Percentiles rank a stretch among this genome's conserved stretches.
These are phyloP conservation scores for Microbotryum scabiosae DNA, from an alignment of 1,284 basidiomycete genomes.

Conservation along the genomic window DNA sequence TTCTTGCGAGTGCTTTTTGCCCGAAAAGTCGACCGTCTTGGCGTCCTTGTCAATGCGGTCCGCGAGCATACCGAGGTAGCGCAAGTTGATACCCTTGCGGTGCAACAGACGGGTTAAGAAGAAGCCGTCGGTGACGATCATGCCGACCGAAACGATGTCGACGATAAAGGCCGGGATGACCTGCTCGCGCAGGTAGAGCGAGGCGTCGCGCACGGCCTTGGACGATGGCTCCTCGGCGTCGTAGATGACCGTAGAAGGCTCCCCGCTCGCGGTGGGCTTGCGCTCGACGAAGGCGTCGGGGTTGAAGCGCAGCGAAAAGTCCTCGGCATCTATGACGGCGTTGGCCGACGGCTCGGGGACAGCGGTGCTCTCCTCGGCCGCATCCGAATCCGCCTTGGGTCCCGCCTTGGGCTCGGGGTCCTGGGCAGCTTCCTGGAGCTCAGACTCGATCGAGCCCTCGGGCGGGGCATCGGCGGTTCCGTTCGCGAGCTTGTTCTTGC, in stretches of 20 bases:
- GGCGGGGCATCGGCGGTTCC: conserved; percentile 40
- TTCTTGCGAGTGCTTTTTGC: conserved; percentile 23
- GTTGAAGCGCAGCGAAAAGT: conserved; percentile 50
- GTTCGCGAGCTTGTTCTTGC: conserved; percentile 42
- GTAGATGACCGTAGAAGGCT: conserved; percentile 30
- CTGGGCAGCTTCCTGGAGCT: conserved; percentile 36
- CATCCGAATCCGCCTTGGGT: conserved; percentile 21
- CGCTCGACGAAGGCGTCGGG: conserved; percentile 51
- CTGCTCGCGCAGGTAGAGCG: conserved; percentile 45
- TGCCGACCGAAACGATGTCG: conserved; percentile 45
- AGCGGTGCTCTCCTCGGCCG: conserved; percentile 35
- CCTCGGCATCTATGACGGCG: conserved; percentile 36
- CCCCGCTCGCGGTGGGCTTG: conserved; percentile 33
- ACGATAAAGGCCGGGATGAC: conserved; percentile 46
- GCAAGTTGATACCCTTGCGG: conserved; percentile 51
- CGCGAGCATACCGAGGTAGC: conserved; percentile 49
- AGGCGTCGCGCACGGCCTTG: conserved; percentile 49
- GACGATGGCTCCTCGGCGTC: conserved; percentile 47
- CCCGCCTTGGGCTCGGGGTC: conserved; percentile 9
- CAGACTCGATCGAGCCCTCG: conserved; percentile 35
- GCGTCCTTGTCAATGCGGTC: conserved; percentile 40
- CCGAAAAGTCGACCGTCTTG: conserved; percentile 33
- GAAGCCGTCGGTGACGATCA: conserved; percentile 46
- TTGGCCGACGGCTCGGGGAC: conserved; percentile 26
- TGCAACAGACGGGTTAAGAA: conserved; percentile 48